These are phyloP conservation scores for Candida buenavistaensis DNA, from an alignment of 1,139 yeast genomes.

Conservation along the genomic window DNA sequence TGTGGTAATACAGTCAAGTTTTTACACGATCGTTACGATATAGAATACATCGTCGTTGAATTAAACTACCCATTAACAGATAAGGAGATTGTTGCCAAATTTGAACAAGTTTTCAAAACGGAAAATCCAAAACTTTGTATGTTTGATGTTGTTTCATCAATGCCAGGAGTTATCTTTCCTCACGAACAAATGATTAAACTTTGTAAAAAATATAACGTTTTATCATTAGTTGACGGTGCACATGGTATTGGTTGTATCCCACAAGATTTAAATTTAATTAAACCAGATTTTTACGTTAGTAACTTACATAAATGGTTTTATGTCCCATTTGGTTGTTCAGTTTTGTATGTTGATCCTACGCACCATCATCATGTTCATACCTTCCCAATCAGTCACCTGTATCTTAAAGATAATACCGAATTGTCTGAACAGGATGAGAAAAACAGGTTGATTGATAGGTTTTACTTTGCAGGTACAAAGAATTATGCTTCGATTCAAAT, in stretches of 20 bases:
- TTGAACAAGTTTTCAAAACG: slow-evolving; percentile 29
- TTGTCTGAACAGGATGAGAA: slow-evolving; percentile 23
- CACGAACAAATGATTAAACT: slow-evolving; percentile 48
- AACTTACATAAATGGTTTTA: slow-evolving; percentile 73
- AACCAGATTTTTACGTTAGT: slow-evolving; percentile 63
- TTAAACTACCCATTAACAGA: slow-evolving; percentile 52
- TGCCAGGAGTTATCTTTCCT: slow-evolving; percentile 66
- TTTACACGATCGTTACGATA: slow-evolving; percentile 40
- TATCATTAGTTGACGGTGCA: slow-evolving; percentile 71
- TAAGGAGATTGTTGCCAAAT: slow-evolving; percentile 43
- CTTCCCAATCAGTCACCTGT: slow-evolving; percentile 56
- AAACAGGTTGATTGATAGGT: slow-evolving; percentile 38
- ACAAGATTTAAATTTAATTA: slow-evolving; percentile 35
- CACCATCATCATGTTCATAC: slow-evolving; percentile 56
- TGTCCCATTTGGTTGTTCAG: slow-evolving; percentile 59
- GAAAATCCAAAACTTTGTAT: slow-evolving; percentile 41
- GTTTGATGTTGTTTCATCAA: slow-evolving; percentile 63
- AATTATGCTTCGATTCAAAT: slow-evolving; percentile 27
- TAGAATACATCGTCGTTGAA: slow-evolving; percentile 45
- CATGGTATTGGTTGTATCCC: slow-evolving; percentile 61
- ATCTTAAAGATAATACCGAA: slow-evolving; percentile 20
- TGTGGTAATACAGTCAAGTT: slow-evolving; percentile 55
- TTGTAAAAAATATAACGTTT: slow-evolving; percentile 46
- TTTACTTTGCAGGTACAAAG: slow-evolving; percentile 38
- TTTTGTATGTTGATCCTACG: slow-evolving; percentile 55